A percentile compares a stretch with the other conserved stretches of the same genome.
These are phyloP conservation scores for Acer saccharum DNA, from an alignment of 345 rosid species.

Conservation along the genomic window DNA sequence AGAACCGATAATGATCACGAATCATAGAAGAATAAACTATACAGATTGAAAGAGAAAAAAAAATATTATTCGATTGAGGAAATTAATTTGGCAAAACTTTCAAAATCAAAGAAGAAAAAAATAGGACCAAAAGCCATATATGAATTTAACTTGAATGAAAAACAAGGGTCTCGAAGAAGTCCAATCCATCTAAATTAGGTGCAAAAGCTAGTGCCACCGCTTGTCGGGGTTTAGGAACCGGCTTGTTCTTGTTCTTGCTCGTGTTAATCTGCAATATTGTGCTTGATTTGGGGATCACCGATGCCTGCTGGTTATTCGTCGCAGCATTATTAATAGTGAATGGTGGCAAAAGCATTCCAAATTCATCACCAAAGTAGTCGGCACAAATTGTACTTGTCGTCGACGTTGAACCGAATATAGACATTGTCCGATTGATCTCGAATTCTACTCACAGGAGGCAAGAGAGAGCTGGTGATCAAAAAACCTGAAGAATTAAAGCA, in stretches of 20 bases:
- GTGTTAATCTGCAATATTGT: too few species aligned
- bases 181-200: neutral
- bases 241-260: neutral
- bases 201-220: neutral
- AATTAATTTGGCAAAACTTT: neutral
- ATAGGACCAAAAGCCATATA: neutral
- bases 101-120: neutral
- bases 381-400: neutral
- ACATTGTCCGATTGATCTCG: neutral
- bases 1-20: too few species aligned
- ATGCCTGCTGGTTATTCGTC: too few species aligned
- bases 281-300: neutral
- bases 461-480: neutral
- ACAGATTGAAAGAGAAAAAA: too few species aligned
- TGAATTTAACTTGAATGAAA: neutral
- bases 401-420: conserved; percentile 3
- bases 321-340: too few species aligned
- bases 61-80: too few species aligned
- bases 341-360: conserved; percentile 11
- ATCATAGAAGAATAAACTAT: too few species aligned
- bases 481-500: neutral
- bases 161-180: neutral
- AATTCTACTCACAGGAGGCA: neutral
- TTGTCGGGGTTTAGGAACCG: neutral
- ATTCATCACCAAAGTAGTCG: conserved; percentile 1